Percentiles rank a stretch among this genome's conserved stretches.
Evolutionary conservation across 1,284 basidiomycete species (phyloP).

Genomic region (Flammula alnicola): DNA sequence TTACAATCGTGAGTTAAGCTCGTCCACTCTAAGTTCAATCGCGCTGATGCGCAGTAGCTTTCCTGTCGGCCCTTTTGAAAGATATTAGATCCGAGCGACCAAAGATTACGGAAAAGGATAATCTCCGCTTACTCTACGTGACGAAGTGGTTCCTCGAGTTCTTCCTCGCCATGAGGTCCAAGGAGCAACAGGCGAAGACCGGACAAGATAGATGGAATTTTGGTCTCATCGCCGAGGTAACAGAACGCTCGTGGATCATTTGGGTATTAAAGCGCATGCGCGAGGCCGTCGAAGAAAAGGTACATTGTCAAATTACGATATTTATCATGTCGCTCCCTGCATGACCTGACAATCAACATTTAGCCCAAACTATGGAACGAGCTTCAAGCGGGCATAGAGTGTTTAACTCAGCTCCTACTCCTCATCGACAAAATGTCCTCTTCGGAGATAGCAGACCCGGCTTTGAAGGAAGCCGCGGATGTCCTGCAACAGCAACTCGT

Average conservation of each 20-base stretch:
- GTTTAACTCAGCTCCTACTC: conserved; percentile 86
- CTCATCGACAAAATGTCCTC: conserved; percentile 75
- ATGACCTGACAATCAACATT: conserved; percentile 15
- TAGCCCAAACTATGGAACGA: conserved; percentile 93
- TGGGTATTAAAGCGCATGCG: conserved; percentile 92
- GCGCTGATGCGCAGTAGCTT: conserved; percentile 53
- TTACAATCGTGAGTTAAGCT: conserved; percentile 78
- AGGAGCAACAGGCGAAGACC: conserved; percentile 37
- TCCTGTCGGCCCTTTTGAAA: conserved; percentile 83
- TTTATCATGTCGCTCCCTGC: conserved; percentile 6
- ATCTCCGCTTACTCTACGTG: conserved; percentile 82
- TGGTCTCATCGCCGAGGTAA: conserved; percentile 81
- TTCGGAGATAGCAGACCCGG: conserved; percentile 51
- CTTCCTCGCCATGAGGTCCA: conserved; percentile 67
- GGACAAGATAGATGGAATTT: conserved; percentile 59
- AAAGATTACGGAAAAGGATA: conserved; percentile 90
- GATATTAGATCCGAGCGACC: conserved; percentile 91
- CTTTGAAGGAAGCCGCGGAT: conserved; percentile 75
- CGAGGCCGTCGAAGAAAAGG: conserved; percentile 88
- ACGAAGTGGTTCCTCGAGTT: conserved; percentile 91
- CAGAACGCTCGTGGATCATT: conserved; percentile 82
- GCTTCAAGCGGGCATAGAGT: conserved; percentile 91
- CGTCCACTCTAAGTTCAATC: conserved; percentile 14
- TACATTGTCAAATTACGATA: conserved; percentile 36
- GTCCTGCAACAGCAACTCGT: conserved; percentile 87